phyloP scores from a whole-genome alignment of 345 rosid species.

The Linum lewisii region DNA sequence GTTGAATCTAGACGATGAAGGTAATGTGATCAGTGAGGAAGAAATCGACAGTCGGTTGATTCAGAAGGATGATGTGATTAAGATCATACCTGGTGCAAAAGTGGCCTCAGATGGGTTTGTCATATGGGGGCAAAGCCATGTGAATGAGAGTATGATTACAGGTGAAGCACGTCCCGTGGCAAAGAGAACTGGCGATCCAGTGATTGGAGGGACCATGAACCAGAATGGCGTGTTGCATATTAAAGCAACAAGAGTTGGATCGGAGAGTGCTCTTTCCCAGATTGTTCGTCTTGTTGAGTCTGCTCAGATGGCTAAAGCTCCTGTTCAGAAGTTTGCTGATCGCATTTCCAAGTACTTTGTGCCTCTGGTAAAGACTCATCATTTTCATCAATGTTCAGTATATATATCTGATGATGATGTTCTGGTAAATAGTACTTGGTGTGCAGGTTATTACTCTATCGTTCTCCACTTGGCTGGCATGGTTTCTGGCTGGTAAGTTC shows the following conservation, averaged over 20 bases:
- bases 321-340: conserved; percentile 91
- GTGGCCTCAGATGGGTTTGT: conserved; percentile 67
- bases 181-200: conserved; percentile 69
- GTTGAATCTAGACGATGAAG: conserved; percentile 46
- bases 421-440: conserved; percentile 1
- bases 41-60: conserved; percentile 79
- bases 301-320: conserved; percentile 96
- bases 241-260: conserved; percentile 76
- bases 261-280: conserved; percentile 89
- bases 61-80: conserved; percentile 75
- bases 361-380: conserved; percentile 45
- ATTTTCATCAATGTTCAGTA: neutral
- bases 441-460: conserved; percentile 71
- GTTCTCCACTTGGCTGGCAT: conserved; percentile 74
- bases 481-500: conserved; percentile 86
- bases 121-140: conserved; percentile 64
- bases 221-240: conserved; percentile 80
- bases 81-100: conserved; percentile 60
- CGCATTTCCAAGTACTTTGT: conserved; percentile 79
- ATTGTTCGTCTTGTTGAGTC: conserved; percentile 91
- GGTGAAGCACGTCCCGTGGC: conserved; percentile 70
- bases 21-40: conserved; percentile 51
- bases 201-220: conserved; percentile 86
- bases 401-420: neutral
- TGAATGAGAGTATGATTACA: conserved; percentile 73